phyloP scores from a whole-genome alignment of 768 basidiomycete species.

The Phaeotremella skinneri region DNA sequence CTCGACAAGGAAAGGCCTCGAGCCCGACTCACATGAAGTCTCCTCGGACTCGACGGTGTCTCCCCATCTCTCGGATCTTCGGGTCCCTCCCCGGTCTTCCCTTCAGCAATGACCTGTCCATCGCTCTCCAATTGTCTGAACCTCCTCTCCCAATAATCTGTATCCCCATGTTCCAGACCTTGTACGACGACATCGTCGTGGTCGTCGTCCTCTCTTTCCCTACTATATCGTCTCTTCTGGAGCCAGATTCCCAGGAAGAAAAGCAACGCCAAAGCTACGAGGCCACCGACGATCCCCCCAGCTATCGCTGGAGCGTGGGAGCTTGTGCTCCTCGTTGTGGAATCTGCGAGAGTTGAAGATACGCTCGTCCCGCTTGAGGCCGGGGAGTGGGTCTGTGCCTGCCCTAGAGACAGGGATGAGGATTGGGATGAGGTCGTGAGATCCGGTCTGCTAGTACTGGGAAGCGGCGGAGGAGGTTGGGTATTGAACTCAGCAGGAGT shows the following conservation, averaged over 20 bases:
- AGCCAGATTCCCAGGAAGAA: neutral
- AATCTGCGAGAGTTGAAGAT: neutral
- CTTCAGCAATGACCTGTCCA: too few species aligned
- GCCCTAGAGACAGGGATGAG: too few species aligned
- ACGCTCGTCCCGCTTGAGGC: neutral
- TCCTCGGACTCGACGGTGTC: constrained; percentile 11
- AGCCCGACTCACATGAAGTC: constrained; percentile 19
- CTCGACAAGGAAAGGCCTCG: neutral
- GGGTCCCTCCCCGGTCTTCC: neutral
- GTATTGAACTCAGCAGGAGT: too few species aligned
- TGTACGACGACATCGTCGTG: neutral
- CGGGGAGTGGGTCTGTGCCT: neutral
- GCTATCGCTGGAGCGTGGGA: constrained; percentile 8
- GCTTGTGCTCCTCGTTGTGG: neutral
- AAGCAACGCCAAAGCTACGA: constrained; percentile 8
- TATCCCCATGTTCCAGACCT: neutral
- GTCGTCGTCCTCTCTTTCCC: constrained; percentile 1
- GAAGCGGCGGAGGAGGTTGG: neutral
- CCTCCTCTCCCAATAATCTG: constrained; percentile 33
- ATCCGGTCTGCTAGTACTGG: too few species aligned
- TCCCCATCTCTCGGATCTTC: neutral
- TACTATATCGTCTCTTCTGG: constrained; percentile 6
- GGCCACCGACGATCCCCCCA: constrained; percentile 14
- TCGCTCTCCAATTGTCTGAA: constrained; percentile 31
- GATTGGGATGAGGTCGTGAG: too few species aligned